Percentiles rank a stretch among this genome's conserved stretches.
Evolutionary conservation across 2,329 filamentous ascomycete genomes (phyloP).

Genomic region (Penicillium freii): DNA sequence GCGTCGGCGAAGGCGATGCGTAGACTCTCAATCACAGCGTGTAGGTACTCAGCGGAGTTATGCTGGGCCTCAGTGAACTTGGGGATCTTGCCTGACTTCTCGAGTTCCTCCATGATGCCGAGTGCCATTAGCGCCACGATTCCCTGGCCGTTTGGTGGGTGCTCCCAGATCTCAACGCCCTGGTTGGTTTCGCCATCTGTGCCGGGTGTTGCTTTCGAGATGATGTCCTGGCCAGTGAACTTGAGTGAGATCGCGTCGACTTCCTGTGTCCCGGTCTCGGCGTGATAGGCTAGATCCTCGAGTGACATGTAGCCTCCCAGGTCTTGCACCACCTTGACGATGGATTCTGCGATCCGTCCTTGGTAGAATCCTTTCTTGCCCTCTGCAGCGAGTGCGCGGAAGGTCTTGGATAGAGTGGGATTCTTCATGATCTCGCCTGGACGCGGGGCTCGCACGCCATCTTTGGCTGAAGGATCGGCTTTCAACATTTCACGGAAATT

Average conservation of each 20-base stretch:
- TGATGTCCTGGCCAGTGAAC: conserved; percentile 61
- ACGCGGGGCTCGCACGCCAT: conserved; percentile 70
- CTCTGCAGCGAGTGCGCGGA: conserved; percentile 71
- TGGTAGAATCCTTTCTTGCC: conserved; percentile 91
- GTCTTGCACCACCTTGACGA: conserved; percentile 73
- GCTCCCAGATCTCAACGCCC: conserved; percentile 84
- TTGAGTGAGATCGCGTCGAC: conserved; percentile 80
- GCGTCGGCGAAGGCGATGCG: conserved; percentile 88
- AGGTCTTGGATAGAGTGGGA: conserved; percentile 75
- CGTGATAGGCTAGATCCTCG: conserved; percentile 76
- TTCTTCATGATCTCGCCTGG: conserved; percentile 90
- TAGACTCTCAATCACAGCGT: conserved; percentile 82
- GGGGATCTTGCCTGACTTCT: conserved; percentile 71
- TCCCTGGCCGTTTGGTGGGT: conserved; percentile 93
- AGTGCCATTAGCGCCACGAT: conserved; percentile 93
- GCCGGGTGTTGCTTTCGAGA: conserved; percentile 19
- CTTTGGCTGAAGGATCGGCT: conserved; percentile 63
- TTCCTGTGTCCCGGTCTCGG: conserved; percentile 70
- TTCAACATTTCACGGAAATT: conserved; percentile 89
- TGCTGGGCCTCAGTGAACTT: conserved; percentile 66
- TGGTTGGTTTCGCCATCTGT: conserved; percentile 37
- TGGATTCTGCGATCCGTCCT: conserved; percentile 74
- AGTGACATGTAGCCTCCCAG: conserved; percentile 75
- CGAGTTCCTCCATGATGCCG: conserved; percentile 84
- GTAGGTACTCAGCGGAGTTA: conserved; percentile 77